Evolutionary conservation across 2,329 filamentous ascomycete species (phyloP).

Genomic region (Verticillium albo-atrum): DNA sequence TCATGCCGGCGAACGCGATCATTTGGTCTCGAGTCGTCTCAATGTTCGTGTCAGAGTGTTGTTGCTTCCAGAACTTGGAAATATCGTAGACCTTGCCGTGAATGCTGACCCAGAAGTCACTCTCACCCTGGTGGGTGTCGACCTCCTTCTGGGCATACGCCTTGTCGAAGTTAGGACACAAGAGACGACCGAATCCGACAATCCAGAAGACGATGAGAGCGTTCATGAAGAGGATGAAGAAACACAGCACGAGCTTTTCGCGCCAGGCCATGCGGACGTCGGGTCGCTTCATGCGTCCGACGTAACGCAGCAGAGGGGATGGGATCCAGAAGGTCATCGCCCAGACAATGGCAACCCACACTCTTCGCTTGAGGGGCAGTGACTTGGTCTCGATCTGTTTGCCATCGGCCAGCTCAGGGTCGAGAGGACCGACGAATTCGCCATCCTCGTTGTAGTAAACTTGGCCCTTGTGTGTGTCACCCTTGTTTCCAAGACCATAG

Average conservation of each 20-base stretch:
- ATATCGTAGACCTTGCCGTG: slow-evolving; percentile 91
- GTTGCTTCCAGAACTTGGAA: slow-evolving; percentile 75
- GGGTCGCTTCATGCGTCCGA: slow-evolving; percentile 94
- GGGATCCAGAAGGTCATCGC: slow-evolving; percentile 90
- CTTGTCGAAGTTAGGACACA: slow-evolving; percentile 91
- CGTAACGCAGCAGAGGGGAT: slow-evolving; percentile 70
- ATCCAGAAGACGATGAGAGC: slow-evolving; percentile 87
- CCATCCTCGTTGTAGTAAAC: slow-evolving; percentile 70
- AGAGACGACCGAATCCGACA: slow-evolving; percentile 72
- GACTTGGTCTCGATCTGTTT: slow-evolving; percentile 71
- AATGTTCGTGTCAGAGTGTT: slow-evolving; percentile 73
- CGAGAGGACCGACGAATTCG: slow-evolving; percentile 63
- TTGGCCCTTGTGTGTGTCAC: slow-evolving; percentile 70
- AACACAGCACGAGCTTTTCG: slow-evolving; percentile 82
- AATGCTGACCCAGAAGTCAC: slow-evolving; percentile 84
- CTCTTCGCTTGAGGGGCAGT: slow-evolving; percentile 58
- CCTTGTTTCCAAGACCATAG: slow-evolving; percentile 84
- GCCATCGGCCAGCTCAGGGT: slow-evolving; percentile 72
- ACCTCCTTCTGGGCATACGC: slow-evolving; percentile 76
- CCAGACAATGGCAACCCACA: slow-evolving; percentile 84
- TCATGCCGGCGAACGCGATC: slow-evolving; percentile 71
- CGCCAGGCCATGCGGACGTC: slow-evolving; percentile 97
- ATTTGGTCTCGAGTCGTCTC: slow-evolving; percentile 62
- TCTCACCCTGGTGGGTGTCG: slow-evolving; percentile 59
- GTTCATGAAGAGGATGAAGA: slow-evolving; percentile 79